Percentiles rank a stretch among this genome's conserved stretches.
These are phyloP conservation scores for Mycena floridula DNA, from an alignment of 768 basidiomycete species.

Conservation along the genomic window DNA sequence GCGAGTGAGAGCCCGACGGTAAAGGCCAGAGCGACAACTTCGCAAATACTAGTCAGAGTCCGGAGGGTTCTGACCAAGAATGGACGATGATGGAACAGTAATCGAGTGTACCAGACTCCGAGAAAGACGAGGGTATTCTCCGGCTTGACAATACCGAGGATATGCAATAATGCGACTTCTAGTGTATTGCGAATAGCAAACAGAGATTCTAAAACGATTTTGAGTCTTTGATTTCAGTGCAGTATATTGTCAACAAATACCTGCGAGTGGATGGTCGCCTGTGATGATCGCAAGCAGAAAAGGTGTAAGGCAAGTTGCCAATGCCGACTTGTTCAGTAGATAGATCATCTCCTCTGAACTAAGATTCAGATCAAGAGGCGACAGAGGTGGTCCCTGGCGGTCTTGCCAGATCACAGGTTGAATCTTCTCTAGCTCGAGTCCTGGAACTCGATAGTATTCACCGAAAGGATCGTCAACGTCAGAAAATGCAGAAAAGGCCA, in stretches of 20 bases:
- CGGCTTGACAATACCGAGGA: no score
- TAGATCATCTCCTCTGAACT: not conserved
- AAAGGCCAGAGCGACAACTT: no score
- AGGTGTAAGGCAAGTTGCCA: not conserved
- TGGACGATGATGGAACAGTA: not conserved
- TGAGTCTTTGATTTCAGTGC: no score
- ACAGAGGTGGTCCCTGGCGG: not conserved
- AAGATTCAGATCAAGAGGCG: not conserved
- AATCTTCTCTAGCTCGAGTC: not conserved
- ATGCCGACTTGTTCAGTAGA: not conserved
- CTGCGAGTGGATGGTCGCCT: not conserved
- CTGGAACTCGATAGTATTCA: not conserved
- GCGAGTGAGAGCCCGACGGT: conserved; percentile 1
- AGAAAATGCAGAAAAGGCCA: no score
- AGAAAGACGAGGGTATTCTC: no score
- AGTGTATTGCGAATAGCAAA: not conserved
- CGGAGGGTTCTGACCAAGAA: not conserved
- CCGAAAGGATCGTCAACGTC: no score
- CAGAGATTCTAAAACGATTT: no score
- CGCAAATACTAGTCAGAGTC: no score
- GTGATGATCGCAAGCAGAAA: not conserved
- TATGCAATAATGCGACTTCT: no score
- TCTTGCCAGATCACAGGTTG: not conserved
- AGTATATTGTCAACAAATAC: not conserved
- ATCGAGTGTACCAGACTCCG: no score